Evolutionary conservation across 306 rosid genomes (phyloP), one percentile per base, ranked within the genome.

Genomic region (Mimosa pudica): DNA sequence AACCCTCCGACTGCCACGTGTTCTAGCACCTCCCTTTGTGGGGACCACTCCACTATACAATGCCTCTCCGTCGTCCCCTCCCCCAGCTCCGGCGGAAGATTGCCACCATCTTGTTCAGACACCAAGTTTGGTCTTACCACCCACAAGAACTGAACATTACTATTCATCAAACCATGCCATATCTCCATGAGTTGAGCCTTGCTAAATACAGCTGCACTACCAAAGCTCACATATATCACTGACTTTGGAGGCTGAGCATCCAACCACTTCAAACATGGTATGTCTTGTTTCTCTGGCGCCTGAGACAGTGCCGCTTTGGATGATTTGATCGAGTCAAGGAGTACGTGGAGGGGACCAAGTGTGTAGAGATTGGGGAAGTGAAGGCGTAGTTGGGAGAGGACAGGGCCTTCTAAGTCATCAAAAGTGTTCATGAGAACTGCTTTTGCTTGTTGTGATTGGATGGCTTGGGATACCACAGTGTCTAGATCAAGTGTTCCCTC

Each of bases 321-420:
- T 35, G 9, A 65, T 58, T 62, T 74, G 20, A 64, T 75, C 1
- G 17, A 1, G 38, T 73, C 75, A 11, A 86, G 81, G 36, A 73
- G 92, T n/a, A 65, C 42, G n/a, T 88, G 89, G 74, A 89, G 89
- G 4, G 92, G 91, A 8, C 92, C 92, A 11, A 89, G 4, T 10
- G 92, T 30, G 82, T 76, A 92, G 48, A 84, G 4, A 13, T 79
- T 81, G 1, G 87, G 85, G 67, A 79, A 82, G 1, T 44, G 71
- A 4, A 8, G 80, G 1, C 84, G 81, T 1, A 89, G 49, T 0
- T 79, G 72, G 44, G 77, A 54, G 20, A 89, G 71, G 4, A 86
- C 41, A 0, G 89, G 87, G 5, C 76, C 78, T 66, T 92, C 96
- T 35, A 90, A 70, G 1, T 89, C 93, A 13, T 92, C 91, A 16